Conservation (phyloP, 441 rosid genomes). For the Euphorbia corollata region DNA sequence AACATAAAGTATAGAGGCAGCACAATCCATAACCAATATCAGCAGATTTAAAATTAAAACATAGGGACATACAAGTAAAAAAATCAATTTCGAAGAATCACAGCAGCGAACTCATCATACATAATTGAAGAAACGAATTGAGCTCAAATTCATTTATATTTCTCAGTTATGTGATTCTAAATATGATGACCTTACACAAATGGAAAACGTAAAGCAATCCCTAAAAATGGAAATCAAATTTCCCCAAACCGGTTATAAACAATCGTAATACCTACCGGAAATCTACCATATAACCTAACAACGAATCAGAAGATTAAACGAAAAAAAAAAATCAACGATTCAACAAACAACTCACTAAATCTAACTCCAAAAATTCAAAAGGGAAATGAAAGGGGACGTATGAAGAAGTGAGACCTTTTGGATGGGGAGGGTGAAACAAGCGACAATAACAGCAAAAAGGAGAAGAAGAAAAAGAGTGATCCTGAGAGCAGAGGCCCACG, state of each 20-base stretch:
- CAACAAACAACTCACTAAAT: background rate
- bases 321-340: too few species aligned
- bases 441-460: background rate
- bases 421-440: background rate
- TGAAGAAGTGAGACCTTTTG: background rate
- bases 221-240: too few species aligned
- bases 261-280: background rate
- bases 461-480: background rate
- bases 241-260: too few species aligned
- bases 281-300: background rate
- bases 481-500: too few species aligned
- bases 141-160: background rate
- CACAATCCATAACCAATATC: too few species aligned
- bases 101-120: constrained; percentile 1
- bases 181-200: constrained; percentile 2
- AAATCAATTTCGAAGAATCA: background rate
- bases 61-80: background rate
- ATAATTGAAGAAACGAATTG: background rate
- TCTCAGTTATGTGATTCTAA: background rate
- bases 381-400: background rate
- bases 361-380: background rate
- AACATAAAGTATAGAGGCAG: background rate
- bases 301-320: background rate
- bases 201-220: background rate
- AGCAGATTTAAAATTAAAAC: too few species aligned